Evolutionary conservation across 2,329 filamentous ascomycete species (phyloP).

Genomic region (Sclerotinia sclerotiorum): DNA sequence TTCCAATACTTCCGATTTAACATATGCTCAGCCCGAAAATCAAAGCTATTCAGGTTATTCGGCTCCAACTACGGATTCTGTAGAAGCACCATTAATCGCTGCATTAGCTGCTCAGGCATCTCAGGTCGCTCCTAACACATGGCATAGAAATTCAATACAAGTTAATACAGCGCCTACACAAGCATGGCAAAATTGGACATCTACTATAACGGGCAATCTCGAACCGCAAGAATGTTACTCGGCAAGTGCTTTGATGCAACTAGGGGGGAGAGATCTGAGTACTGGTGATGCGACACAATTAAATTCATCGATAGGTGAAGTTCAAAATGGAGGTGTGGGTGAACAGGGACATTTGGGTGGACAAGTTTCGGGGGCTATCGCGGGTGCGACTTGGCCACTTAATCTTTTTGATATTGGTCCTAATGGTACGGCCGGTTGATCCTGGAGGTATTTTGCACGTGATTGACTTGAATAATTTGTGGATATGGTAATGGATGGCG

Average conservation of each 20-base stretch:
- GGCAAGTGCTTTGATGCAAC: conserved; percentile 39
- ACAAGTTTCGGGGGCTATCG: conserved; percentile 11
- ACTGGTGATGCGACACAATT: conserved; percentile 24
- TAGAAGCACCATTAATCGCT: conserved; percentile 35
- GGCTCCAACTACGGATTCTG: conserved; percentile 24
- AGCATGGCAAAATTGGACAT: conserved; percentile 41
- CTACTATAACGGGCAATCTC: conserved; percentile 35
- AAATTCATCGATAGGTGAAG: conserved; percentile 5
- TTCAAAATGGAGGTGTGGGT: conserved; percentile 10
- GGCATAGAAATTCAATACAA: conserved; percentile 25
- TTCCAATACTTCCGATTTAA: conserved; percentile 25
- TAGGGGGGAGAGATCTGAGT: conserved; percentile 33
- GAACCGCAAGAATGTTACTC: conserved; percentile 40
- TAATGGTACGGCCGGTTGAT: conserved; percentile 3
- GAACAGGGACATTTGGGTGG: conserved; percentile 18
- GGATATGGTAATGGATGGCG: background rate
- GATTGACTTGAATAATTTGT: background rate
- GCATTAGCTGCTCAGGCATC: conserved; percentile 35
- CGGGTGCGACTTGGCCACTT: conserved; percentile 31
- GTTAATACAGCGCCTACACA: conserved; percentile 31
- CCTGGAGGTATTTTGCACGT: too few relatives aligned
- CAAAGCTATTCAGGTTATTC: conserved; percentile 12
- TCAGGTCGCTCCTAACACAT: conserved; percentile 41
- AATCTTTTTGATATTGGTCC: conserved; percentile 34
- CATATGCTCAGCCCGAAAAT: conserved; percentile 33